Evolutionary conservation across 108 stramenopile species (phyloP).

Genomic region (Nitzschia palea): DNA sequence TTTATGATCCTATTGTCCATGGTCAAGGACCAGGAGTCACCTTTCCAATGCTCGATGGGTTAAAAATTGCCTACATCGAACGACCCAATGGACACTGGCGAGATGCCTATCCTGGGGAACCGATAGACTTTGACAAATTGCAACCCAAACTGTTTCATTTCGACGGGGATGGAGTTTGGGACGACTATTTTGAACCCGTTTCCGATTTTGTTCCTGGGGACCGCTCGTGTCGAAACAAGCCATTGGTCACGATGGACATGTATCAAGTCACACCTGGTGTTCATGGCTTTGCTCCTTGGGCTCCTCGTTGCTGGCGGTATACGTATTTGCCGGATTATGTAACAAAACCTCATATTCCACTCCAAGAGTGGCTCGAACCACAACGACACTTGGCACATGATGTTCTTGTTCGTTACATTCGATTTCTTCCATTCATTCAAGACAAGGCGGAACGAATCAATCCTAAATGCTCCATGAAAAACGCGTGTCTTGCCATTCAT

Average conservation of each 20-base stretch:
- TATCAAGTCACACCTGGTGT: slow-evolving; percentile 48
- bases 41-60: slow-evolving; percentile 32
- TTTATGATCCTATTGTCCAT: slow-evolving; percentile 42
- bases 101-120: slow-evolving; percentile 32
- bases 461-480: slow-evolving; percentile 35
- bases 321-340: slow-evolving; percentile 52
- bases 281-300: slow-evolving; percentile 52
- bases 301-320: slow-evolving; percentile 55
- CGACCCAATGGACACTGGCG: slow-evolving; percentile 36
- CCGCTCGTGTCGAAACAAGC: slow-evolving; percentile 42
- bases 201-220: slow-evolving; percentile 60
- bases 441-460: slow-evolving; percentile 36
- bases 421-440: slow-evolving; percentile 33
- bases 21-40: slow-evolving; percentile 24
- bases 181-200: slow-evolving; percentile 62
- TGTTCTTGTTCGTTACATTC: slow-evolving; percentile 39
- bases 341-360: slow-evolving; percentile 42
- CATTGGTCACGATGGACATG: slow-evolving; percentile 42
- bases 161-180: slow-evolving; percentile 51
- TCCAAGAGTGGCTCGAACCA: slow-evolving; percentile 50
- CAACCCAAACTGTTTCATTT: slow-evolving; percentile 21
- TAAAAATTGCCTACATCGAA: slow-evolving; percentile 19
- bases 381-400: slow-evolving; percentile 34
- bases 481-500: slow-evolving; percentile 49
- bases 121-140: slow-evolving; percentile 1